Conservation (phyloP, 1,284 basidiomycete species). For the Moesziomyces antarcticus region DNA sequence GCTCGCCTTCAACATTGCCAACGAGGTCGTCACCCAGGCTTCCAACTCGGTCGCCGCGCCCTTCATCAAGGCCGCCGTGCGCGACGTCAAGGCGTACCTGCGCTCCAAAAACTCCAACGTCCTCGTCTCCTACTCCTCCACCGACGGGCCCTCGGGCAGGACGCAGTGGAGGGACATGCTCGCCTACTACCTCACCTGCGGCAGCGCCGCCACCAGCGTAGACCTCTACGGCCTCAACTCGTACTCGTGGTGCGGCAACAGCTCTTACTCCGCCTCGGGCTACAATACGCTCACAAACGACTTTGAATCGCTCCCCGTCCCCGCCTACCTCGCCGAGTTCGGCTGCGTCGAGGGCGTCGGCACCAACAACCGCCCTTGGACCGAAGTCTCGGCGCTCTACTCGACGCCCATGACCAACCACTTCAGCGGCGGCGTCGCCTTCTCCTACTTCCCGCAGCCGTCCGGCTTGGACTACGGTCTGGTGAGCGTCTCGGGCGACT, state of each 20-base stretch:
- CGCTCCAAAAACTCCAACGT: slow-evolving; percentile 74
- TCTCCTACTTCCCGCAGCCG: slow-evolving; percentile 69
- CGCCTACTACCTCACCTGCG: slow-evolving; percentile 84
- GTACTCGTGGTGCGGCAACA: slow-evolving; percentile 78
- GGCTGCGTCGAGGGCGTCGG: slow-evolving; percentile 75
- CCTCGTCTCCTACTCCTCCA: slow-evolving; percentile 86
- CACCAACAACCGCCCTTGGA: slow-evolving; percentile 78
- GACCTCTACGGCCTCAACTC: slow-evolving; percentile 78
- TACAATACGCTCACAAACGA: slow-evolving; percentile 69
- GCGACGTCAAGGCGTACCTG: slow-evolving; percentile 83
- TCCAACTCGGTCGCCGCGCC: slow-evolving; percentile 77
- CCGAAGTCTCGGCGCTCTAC: slow-evolving; percentile 81
- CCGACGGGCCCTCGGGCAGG: slow-evolving; percentile 76
- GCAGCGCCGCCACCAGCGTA: slow-evolving; percentile 77
- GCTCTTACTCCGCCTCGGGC: slow-evolving; percentile 73
- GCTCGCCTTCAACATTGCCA: slow-evolving; percentile 81
- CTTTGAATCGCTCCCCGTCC: slow-evolving; percentile 75
- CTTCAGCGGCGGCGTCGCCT: slow-evolving; percentile 89
- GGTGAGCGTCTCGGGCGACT: slow-evolving; percentile 77
- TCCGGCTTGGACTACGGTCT: slow-evolving; percentile 84
- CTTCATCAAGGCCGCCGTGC: slow-evolving; percentile 88
- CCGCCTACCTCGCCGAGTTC: slow-evolving; percentile 90
- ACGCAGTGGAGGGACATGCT: slow-evolving; percentile 71
- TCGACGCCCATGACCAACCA: slow-evolving; percentile 78
- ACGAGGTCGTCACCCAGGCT: slow-evolving; percentile 79